Base-by-base conservation (phyloP, 371 early-diverging fungal species). In the Syncephalastrum monosporum region DNA sequence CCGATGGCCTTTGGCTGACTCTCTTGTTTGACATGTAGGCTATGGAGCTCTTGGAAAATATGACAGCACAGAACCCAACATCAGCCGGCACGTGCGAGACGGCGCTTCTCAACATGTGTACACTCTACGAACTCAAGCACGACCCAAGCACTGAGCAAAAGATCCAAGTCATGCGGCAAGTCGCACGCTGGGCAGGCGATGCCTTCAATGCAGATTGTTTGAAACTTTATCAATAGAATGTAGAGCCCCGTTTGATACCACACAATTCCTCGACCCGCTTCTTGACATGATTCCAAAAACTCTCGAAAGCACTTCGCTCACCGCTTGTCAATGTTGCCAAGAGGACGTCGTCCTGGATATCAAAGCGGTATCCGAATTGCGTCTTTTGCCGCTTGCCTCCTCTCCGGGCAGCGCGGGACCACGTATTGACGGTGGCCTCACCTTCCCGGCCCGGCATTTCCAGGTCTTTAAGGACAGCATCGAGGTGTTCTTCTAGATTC, bases 131-230 rank as follows among this genome's bases (percentile, higher is more conserved):
- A 50, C 67, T 86, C 43, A 63, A 84, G 17, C 76, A 72, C 38
- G 86, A 83, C 45, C 67, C 74, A 42, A 70, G 79, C 2, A 65
- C 70, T 3, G 67, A 67, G 24, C 76, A 71, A 55, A 84, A 86
- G 57, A 67, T 79, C 16, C 68, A 71, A 27, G 55, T 81, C 47
- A 64, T 83, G 72, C 69, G 74, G 13, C 79, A 82, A 42, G 79
- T 86, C 14, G 72, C 81, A 50, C 67, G 78, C 17, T 83, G 81
- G 80, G 79, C 81, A 1, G 86, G 86, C 4, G 86, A 86, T 64
- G 79, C 75, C 13, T 84, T 86, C 53, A 73, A 78, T 48, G 67
- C 75, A 24, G 72, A 72, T 16, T 76, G 80, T 54, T 50, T 79
- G n/a, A 74, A 75, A 54, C 57, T 79, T 24, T 60, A 66, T 68